phyloP scores from a whole-genome alignment of 345 rosid genomes.

The Citrus hindsii region DNA sequence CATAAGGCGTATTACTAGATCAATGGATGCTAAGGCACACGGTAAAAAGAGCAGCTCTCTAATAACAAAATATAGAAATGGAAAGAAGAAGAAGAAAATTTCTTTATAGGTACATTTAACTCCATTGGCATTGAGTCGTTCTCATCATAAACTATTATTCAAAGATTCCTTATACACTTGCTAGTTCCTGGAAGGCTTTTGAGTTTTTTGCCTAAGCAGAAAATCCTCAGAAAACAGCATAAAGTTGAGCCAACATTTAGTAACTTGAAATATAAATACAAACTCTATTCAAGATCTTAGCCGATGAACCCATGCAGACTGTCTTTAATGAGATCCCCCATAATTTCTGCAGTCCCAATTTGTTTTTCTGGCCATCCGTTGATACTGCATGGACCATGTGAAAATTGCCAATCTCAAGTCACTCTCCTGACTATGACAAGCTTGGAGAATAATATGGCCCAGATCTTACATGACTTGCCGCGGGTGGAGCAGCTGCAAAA shows the following conservation, averaged over 20 bases:
- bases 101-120: conserved; percentile 16
- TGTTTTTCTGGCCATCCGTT: conserved; percentile 8
- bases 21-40: background rate
- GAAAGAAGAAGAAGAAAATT: background rate
- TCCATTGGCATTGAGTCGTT: conserved; percentile 27
- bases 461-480: conserved; percentile 33
- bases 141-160: conserved; percentile 27
- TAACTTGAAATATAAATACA: conserved; percentile 20
- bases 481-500: conserved; percentile 28
- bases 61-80: background rate
- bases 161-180: conserved; percentile 31
- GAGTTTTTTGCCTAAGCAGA: conserved; percentile 13
- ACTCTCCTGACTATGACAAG: conserved; percentile 28
- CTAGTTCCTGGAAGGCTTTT: conserved; percentile 18
- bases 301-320: conserved; percentile 9
- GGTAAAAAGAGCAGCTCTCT: background rate
- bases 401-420: conserved; percentile 8
- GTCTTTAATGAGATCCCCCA: conserved; percentile 14
- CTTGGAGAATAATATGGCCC: conserved; percentile 39
- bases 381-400: background rate
- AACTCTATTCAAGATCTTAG: conserved; percentile 20
- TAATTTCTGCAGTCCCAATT: conserved; percentile 17
- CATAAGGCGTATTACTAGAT: no score
- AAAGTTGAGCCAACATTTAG: conserved; percentile 15
- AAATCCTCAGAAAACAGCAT: conserved; percentile 28